A percentile compares a stretch with the other conserved stretches of the same genome.
Evolutionary conservation across 495 filamentous ascomycete genomes (phyloP).

Genomic region (Tuber brumale): DNA sequence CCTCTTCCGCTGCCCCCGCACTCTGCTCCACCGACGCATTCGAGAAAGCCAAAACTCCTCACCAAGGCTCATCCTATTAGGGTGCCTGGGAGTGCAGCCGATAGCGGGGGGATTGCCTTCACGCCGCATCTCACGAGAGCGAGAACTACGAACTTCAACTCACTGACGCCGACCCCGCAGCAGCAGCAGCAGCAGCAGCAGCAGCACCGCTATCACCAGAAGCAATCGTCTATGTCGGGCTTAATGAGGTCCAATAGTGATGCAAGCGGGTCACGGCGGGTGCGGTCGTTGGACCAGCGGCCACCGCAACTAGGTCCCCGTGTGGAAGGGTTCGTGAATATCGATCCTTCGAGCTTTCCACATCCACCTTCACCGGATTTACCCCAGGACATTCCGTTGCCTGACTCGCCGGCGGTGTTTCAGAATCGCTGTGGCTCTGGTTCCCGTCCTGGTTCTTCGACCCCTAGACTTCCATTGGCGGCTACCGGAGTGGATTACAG

Average conservation of each 20-base stretch:
- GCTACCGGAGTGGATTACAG: not conserved
- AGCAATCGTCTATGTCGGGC: not conserved
- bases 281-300: slow-evolving; percentile 28
- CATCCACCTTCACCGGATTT: not conserved
- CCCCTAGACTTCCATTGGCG: slow-evolving; percentile 10
- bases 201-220: not conserved
- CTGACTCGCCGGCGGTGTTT: slow-evolving; percentile 2
- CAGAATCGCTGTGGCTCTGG: slow-evolving; percentile 1
- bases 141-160: slow-evolving; percentile 18
- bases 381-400: not conserved
- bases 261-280: slow-evolving; percentile 7
- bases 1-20: slow-evolving; percentile 21
- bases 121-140: slow-evolving; percentile 29
- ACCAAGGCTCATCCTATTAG: slow-evolving; percentile 20
- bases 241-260: not conserved
- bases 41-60: slow-evolving; percentile 16
- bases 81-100: slow-evolving; percentile 16
- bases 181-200: slow-evolving; percentile 3
- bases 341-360: not conserved
- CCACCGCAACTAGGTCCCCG: not conserved
- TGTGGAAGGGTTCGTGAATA: not conserved
- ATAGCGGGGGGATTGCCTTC: slow-evolving; percentile 18
- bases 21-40: slow-evolving; percentile 15
- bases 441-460: slow-evolving; percentile 1
- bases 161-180: not conserved